Evolutionary conservation across 2,329 filamentous ascomycete genomes (phyloP), one percentile per base, ranked within the genome.

Genomic region (Fusarium chuoi): DNA sequence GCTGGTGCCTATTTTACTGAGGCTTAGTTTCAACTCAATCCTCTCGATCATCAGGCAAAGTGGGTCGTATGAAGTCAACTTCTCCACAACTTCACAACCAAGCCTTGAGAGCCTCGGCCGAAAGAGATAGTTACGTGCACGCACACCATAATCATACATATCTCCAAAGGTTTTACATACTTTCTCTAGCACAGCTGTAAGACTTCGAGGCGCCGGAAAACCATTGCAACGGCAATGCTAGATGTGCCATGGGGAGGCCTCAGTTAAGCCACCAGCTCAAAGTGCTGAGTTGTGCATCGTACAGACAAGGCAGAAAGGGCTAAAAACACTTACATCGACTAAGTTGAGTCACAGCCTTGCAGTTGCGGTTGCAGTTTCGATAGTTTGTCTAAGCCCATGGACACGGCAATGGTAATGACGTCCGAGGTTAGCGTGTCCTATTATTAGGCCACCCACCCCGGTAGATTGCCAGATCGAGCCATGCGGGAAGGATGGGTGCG

Each of bases 221-320:
- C 26, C 20, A 33, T 45, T 41, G 42, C 30, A 18, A 30, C 18
- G 13, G 22, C 28, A 24, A 36, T 49, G 35, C 44, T 18, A 41
- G 33, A 58, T 45, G 36, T 35, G 51, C 45, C 42, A 28, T 55
- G 59, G 58, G 61, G 75, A 77, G 75, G 75, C 75, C 75, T 77
- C 75, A 71, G 68, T 65, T 60, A 54, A 59, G 51, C 41, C 38
- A 55, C 52, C 26, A 54, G 49, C 30, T 64, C 33, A 44, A 33
- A 68, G 36, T 56, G 41, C 49, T 62, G 38, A 49, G 48, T 48
- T 44, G 18, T 54, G 55, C 52, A 63, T 65, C 30, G 44, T 57
- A 62, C 62, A 68, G 49, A 70, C 67, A 65, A 78, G 74, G 75
- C 72, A 77, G 75, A 77, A 70, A 65, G 42, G 46, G 39, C 30